Evolutionary conservation across 441 rosid genomes (phyloP), one percentile per base, ranked within the genome.

Genomic region (Arabidopsis lyrata): DNA sequence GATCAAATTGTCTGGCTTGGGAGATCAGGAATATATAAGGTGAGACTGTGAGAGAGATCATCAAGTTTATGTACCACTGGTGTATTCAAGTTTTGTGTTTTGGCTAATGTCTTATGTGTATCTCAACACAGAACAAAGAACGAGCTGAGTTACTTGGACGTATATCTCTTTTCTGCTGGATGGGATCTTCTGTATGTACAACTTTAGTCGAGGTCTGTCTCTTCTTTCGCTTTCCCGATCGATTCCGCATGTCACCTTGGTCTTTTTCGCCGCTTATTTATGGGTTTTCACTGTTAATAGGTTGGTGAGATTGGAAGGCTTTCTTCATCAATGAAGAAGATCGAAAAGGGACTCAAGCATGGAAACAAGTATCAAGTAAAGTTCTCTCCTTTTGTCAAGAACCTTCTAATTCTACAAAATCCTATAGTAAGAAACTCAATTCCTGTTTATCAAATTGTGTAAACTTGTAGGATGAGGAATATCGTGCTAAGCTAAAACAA

Each of bases 1-100:
- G 98, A 95, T 87, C 98, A 95, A 95, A 74, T 95, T 34, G 94
- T 91, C 47, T 93, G 99, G 99, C 97, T 95, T 68, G 85, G 95
- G 72, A 88, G 98, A 86, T 70, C 91, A 60, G 98, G 98, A 58
- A 88, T 95, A 58, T 91, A 90, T 74, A 90, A 93, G 98, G 99
- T 93, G 65, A 42, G 80, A 90, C 91, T 97, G 99, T 91, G 65
- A 42, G 79, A 27, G 22, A 24, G 7, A 31, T 9, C 29, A 31
- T 9, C 29, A 39, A 1, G 32, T 29, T 1, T 47, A 1, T 75
- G 10, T 31, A 47, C 60, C 27, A 9, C 13, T 32, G 45, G 54
- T 63, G 16, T 53, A 10, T 62, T 36, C 63, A 11, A 5, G 4
- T 56, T 76, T 64, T 22, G 14, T 36, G 50, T n/a, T 62, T 45